Base-by-base conservation (phyloP, 139 green algal species). In the Tetradesmus lagerheimii region DNA sequence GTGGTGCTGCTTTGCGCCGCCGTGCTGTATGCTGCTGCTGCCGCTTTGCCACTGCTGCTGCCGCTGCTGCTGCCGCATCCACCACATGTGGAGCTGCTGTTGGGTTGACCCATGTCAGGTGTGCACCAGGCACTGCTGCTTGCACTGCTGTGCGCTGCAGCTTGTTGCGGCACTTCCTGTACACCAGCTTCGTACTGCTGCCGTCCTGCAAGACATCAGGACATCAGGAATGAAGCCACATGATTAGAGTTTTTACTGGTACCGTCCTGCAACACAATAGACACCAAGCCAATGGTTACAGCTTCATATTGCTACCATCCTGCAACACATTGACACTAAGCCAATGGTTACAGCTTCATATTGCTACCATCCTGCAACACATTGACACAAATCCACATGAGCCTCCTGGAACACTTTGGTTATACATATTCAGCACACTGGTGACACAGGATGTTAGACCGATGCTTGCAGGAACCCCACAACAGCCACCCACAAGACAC, bases 91-190 rank as follows among this genome's bases (percentile, higher is more conserved):
- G 45, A 1, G 34, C 38, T 77, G 47, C 79, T 29, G 84, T 76
- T n/a, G 18, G 8, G 23, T 79, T 87, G 4, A 90, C 57, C 87
- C 77, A 90, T n/a, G 50, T 90, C 25, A 90, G 41, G 47, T 29
- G 41, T 15, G 87, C 78, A n/a, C 87, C 78, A 34, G 77, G 50
- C n/a, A 74, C 38, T 50, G 57, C 64, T 11, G 88, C 66, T 41
- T 50, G 16, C 15, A 88, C 67, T 25, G 53, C 39, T 18, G 82
- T 53, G 45, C 89, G 89, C 81, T 89, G n/a, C 74, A 92, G 71
- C 29, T 78, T 86, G 66, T 81, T 89, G 34, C 82, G 23, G n/a
- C 20, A 64, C 31, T 66, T 80, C 35, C 43, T 45, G 74, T 92
- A 92, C 67, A 85, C 15, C 25, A 90, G 34, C 3, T 27, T 67